Base-by-base conservation (phyloP, 192 early-diverging fungal species). In the Linnemannia zychae region DNA sequence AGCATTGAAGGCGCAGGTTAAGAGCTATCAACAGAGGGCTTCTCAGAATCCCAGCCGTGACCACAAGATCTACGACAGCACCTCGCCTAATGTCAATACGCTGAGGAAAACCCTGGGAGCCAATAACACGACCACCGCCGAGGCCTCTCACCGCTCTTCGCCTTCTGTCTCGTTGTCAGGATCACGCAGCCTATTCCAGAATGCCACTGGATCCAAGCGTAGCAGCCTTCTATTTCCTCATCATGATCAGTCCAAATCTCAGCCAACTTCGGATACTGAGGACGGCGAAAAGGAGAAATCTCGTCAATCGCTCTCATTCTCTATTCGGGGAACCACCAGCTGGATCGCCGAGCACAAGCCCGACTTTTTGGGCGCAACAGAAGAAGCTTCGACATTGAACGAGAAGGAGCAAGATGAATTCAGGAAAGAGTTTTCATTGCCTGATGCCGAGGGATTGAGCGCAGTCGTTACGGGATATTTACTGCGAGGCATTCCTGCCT, bases 391-490 rank as follows among this genome's bases (percentile, higher is more conserved):
- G 31, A 44, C 63, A 11, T 24, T 76, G 44, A 76, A 71, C 44
- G 84, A 68, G 40, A 76, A 73, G 68, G 87, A 82, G 34, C 76
- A 82, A 36, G 82, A 82, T 22, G 83, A 82, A 24, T 93, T 93
- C 78, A 60, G 75, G 63, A 84, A 84, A 40, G 87, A 91, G 53
- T 93, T 93, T 81, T 90, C 87, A 16, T 72, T 94, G 68, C 91
- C 93, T 0, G 90, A 91, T 17, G 53, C 86, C 0, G 93, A 94
- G 53, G 80, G 80, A 17, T 76, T 94, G 7, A 67, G 88, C n/a
- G 86, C 89, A 34, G 88, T 92, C 2, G 90, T 88, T 67, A 77
- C 87, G 18, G 91, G 90, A 37, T 93, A 86, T 24, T 75, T 93
- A 12, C 66, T 90, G 40, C 82, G 89, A 16, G 82, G 87, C 37